These are phyloP conservation scores for Psidium friedrichsthalianum DNA, from an alignment of 345 rosid species.

Conservation along the genomic window DNA sequence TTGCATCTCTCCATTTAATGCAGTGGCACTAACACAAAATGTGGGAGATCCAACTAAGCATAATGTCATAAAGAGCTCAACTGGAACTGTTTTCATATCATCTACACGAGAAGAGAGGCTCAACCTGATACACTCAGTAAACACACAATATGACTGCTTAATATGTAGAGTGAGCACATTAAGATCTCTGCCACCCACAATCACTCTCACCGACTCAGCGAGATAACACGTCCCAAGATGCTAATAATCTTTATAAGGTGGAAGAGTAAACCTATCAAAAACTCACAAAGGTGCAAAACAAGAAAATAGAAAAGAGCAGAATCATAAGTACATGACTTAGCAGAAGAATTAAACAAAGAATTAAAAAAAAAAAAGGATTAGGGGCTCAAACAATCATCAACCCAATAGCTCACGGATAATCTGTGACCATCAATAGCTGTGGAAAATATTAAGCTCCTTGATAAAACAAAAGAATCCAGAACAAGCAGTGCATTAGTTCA, in stretches of 20 bases:
- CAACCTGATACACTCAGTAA: not conserved
- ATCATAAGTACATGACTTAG: not conserved
- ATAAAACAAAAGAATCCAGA: not conserved
- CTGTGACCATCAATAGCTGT: not conserved
- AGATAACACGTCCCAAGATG: not conserved
- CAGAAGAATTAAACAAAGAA: not conserved
- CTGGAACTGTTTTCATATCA: not conserved
- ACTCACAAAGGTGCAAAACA: not conserved
- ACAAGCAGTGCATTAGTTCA: not conserved
- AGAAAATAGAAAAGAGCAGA: not conserved
- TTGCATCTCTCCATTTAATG: not conserved
- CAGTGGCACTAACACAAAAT: not conserved
- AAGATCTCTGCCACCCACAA: not conserved
- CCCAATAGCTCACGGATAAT: not conserved
- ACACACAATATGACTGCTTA: not conserved
- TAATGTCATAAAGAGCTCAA: not conserved
- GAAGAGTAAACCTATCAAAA: not conserved
- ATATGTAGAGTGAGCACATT: not conserved
- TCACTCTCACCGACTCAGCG: not conserved
- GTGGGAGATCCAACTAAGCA: not conserved
- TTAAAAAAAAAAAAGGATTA: not conserved
- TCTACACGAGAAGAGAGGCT: not conserved
- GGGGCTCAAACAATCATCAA: not conserved
- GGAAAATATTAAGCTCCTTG: not conserved
- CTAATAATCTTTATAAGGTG: not conserved